Base-by-base conservation (phyloP, 345 rosid species). In the Mallotus nudiflorus region DNA sequence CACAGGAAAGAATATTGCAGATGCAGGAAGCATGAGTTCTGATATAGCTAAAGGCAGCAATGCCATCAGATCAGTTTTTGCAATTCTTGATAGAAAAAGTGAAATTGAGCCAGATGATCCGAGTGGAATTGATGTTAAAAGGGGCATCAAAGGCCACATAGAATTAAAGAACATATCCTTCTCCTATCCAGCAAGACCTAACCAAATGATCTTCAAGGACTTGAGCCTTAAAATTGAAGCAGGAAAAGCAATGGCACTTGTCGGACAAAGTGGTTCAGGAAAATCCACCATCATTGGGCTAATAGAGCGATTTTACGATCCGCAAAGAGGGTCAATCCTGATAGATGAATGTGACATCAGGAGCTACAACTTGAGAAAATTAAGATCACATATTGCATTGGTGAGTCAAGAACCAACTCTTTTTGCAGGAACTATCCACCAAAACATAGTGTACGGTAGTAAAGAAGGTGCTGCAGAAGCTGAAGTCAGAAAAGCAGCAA, bases 281-380 rank as follows among this genome's bases (percentile, higher is more conserved):
- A 85, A 85, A 74, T 85, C 89, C 3, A 83, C 80, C 10, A 59
- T 85, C 31, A 78, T 85, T 25, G 77, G 71, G 2, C 61, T 85
- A 27, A 78, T 81, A 9, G 83, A 85, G 67, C 77, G 87, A 75
- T 83, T 85, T 52, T 85, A 83, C 42, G 85, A 85, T 46, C 84
- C 85, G 0, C 63, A 67, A 40, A 71, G 62, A 3, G 87, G 85
- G 49, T 42, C 58, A 4, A 55, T 85, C 14, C 39, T 56, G 71
- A 62, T 81, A 19, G 87, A 85, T 44, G 80, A 51, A 22, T 46
- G 61, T 12, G 79, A 85, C 69, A 73, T 85, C 71, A 83, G 74
- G 77, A 66, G 56, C 29, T 85, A 77, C 67, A 75, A 79, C 61
- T 62, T 81, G 65, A 75, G 85, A 72, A 40, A 65, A 29, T 51